Evolutionary conservation across 331 rosid species (phyloP).

Genomic region (Malus hybrid): DNA sequence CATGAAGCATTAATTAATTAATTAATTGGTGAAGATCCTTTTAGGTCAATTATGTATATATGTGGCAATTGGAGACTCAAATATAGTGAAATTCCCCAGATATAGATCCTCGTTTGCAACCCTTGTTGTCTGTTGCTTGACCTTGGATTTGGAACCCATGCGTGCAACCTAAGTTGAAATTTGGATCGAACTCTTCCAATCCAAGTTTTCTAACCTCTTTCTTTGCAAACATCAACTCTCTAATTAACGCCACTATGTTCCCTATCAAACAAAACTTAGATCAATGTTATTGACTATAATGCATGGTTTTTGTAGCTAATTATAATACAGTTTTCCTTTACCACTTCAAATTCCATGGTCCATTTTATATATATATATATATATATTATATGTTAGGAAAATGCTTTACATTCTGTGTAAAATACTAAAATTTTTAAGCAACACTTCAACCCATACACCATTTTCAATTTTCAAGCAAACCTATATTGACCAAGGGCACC

Average conservation of each 20-base stretch:
- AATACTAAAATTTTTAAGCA: background rate
- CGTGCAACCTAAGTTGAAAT: constrained; percentile 29
- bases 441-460: background rate
- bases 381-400: background rate
- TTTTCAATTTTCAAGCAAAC: background rate
- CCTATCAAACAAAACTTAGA: background rate
- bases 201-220: constrained; percentile 14
- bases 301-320: background rate
- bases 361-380: background rate
- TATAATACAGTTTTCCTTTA: background rate
- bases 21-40: too few relatives aligned
- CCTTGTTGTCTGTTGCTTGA: constrained; percentile 26
- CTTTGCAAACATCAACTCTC: constrained; percentile 5
- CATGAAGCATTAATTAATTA: too few relatives aligned
- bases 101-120: constrained; percentile 25
- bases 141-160: constrained; percentile 20
- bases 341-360: constrained; percentile 2
- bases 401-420: background rate
- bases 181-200: constrained; percentile 21
- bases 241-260: background rate
- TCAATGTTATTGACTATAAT: constrained; percentile 9
- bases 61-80: constrained; percentile 13
- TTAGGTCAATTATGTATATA: too few relatives aligned
- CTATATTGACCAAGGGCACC: background rate
- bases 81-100: constrained; percentile 9